Base-by-base conservation (phyloP, 805 yeast species). In the Saccharomycopsis sp. region DNA sequence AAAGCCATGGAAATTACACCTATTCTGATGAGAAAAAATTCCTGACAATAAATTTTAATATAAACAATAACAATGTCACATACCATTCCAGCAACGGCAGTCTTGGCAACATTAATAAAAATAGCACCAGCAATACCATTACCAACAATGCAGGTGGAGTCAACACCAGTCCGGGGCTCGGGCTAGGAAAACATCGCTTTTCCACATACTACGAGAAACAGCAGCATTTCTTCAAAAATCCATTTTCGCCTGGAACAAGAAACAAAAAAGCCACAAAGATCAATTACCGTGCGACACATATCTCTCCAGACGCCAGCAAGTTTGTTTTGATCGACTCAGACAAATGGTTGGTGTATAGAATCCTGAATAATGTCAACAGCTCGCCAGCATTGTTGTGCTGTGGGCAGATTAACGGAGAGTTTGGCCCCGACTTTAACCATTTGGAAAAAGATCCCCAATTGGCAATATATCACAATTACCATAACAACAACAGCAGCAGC, bases 301-400 rank as follows among this genome's bases (percentile, higher is more conserved):
- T 82, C 51, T 77, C 92, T 5, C 83, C 84, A 8, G 87, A 83
- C 64, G 73, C 85, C 44, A 77, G 83, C 3, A 78, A 78, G 61
- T 81, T 89, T 67, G 91, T 81, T 0, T 71, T 91, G 2, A 72
- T 89, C 2, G 75, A 83, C 2, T 84, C 84, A 20, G 79, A 80
- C 61, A 80, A 81, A 64, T 90, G 92, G 89, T 89, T 86, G 67
- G 82, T 89, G 3, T 89, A 79, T 66, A 70, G 74, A n/a, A 77
- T 85, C n/a, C 74, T 75, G 23, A 70, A 74, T 2, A 74, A 75
- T 46, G 75, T 78, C 2, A 75, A 75, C 14, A 67, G 68, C 21
- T 70, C 76, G 1, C 97, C 97, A 0, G 60, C 54, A 7, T 65
- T 89, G 21, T 62, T 79, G 15, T 87, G 87, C 60, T 81, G 87